phyloP scores from a whole-genome alignment of 306 rosid species.

The Dalbergia cultrata region DNA sequence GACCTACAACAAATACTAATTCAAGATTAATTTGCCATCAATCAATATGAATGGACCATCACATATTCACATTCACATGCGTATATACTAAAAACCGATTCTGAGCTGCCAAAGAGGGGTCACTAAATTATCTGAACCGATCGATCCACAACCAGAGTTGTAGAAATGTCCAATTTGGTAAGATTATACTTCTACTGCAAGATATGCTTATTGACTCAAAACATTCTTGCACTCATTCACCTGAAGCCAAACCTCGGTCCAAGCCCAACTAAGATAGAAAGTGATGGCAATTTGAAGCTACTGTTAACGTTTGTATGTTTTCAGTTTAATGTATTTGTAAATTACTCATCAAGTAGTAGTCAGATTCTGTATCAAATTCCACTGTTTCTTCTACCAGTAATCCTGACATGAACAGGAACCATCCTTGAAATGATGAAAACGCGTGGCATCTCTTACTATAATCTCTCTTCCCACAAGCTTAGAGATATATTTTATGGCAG shows the following conservation, averaged over 20 bases:
- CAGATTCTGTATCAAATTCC: constrained; percentile 21
- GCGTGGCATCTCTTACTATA: constrained; percentile 77
- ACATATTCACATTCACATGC: neutral
- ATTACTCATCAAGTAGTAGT: constrained; percentile 17
- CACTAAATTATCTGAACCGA: constrained; percentile 10
- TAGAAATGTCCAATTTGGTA: neutral
- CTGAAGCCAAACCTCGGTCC: constrained; percentile 11
- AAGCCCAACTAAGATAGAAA: constrained; percentile 23
- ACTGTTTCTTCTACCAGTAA: constrained; percentile 69
- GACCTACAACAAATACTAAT: neutral
- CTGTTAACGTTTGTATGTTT: neutral
- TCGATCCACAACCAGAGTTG: neutral
- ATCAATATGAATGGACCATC: constrained; percentile 30
- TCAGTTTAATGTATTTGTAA: constrained; percentile 3
- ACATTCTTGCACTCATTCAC: constrained; percentile 6
- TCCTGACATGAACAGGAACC: constrained; percentile 88
- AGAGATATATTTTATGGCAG: constrained; percentile 88
- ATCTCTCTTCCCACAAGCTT: constrained; percentile 85
- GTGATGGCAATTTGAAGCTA: constrained; percentile 1
- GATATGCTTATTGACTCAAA: neutral
- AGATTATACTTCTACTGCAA: constrained; percentile 15
- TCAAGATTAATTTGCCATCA: constrained; percentile 1
- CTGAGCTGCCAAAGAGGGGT: neutral
- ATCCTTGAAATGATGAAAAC: constrained; percentile 86
- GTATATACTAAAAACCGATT: constrained; percentile 12